Conservation (phyloP, 2,329 filamentous ascomycete species). For the Arthrocladium fulminans region DNA sequence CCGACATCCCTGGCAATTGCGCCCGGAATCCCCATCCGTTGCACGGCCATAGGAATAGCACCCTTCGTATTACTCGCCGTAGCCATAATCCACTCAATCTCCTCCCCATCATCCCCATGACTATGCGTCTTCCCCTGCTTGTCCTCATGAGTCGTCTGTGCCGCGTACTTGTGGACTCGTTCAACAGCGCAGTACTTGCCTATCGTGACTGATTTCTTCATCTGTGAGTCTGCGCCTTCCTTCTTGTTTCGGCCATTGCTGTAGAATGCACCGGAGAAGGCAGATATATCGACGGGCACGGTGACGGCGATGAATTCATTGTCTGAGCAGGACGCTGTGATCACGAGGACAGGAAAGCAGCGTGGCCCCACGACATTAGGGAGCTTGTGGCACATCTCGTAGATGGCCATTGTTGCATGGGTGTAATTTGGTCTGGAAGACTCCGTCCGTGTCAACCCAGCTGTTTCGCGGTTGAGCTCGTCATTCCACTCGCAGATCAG, state of each 20-base stretch:
- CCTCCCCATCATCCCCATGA: slow-evolving; percentile 22
- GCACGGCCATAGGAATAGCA: slow-evolving; percentile 55
- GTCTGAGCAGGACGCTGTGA: slow-evolving; percentile 20
- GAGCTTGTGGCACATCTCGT: slow-evolving; percentile 27
- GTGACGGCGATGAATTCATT: slow-evolving; percentile 26
- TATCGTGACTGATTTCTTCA: slow-evolving; percentile 22
- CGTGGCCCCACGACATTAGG: slow-evolving; percentile 22
- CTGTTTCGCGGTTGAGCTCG: slow-evolving; percentile 9
- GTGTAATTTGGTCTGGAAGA: slow-evolving; percentile 3
- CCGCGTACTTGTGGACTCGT: slow-evolving; percentile 4
- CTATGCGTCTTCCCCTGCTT: slow-evolving; percentile 3
- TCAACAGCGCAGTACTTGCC: slow-evolving; percentile 23
- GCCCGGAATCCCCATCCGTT: slow-evolving; percentile 54
- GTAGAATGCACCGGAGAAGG: slow-evolving; percentile 22
- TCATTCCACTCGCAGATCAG: slow-evolving; percentile 24
- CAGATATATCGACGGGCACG: slow-evolving; percentile 23
- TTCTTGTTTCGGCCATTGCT: slow-evolving; percentile 21
- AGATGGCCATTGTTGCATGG: slow-evolving; percentile 17
- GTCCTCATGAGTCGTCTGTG: not conserved
- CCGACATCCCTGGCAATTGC: slow-evolving; percentile 63
- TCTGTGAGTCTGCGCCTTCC: slow-evolving; percentile 21
- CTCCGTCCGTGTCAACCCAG: not conserved
- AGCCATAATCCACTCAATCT: slow-evolving; percentile 68
- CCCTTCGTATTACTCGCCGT: slow-evolving; percentile 65
- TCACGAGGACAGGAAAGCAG: slow-evolving; percentile 26